phyloP scores from a whole-genome alignment of 2,329 filamentous ascomycete species.

The Diaporthe helianthi region DNA sequence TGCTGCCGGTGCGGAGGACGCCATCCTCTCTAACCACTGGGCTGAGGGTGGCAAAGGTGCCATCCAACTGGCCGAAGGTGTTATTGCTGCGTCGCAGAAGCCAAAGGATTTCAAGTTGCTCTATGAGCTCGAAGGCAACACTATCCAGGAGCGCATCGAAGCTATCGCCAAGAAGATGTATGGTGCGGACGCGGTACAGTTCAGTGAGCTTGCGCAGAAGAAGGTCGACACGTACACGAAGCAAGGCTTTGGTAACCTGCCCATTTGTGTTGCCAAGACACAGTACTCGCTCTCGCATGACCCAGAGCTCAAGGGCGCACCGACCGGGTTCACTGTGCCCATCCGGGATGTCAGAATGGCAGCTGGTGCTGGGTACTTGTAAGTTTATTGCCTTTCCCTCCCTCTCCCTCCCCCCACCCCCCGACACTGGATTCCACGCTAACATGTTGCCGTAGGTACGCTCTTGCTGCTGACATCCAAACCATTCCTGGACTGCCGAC shows the following conservation, averaged over 20 bases:
- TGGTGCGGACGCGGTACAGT: slow-evolving; percentile 86
- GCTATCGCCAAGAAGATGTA: slow-evolving; percentile 93
- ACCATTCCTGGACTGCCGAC: slow-evolving; percentile 96
- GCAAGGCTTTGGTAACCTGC: slow-evolving; percentile 90
- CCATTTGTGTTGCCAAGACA: slow-evolving; percentile 97
- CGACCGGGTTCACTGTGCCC: slow-evolving; percentile 91
- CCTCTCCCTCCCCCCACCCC: too few species aligned
- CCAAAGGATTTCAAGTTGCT: slow-evolving; percentile 88
- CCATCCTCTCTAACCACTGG: slow-evolving; percentile 95
- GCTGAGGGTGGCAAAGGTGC: slow-evolving; percentile 92
- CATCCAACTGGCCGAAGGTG: slow-evolving; percentile 84
- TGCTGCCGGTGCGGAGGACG: slow-evolving; percentile 90
- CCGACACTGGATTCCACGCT: slow-evolving; percentile 43
- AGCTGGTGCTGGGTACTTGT: slow-evolving; percentile 91
- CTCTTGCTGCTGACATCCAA: slow-evolving; percentile 95
- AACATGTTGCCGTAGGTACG: slow-evolving; percentile 67
- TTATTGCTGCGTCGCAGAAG: slow-evolving; percentile 83
- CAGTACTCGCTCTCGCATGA: slow-evolving; percentile 97
- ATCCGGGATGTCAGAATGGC: slow-evolving; percentile 95
- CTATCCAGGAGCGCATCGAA: slow-evolving; percentile 88
- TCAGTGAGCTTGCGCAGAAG: slow-evolving; percentile 91
- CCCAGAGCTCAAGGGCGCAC: slow-evolving; percentile 91
- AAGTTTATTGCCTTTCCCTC: slow-evolving; percentile 52
- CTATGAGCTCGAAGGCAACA: slow-evolving; percentile 75
- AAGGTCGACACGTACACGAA: slow-evolving; percentile 95